Evolutionary conservation across 805 yeast genomes (phyloP).

Genomic region (Candida awuae): DNA sequence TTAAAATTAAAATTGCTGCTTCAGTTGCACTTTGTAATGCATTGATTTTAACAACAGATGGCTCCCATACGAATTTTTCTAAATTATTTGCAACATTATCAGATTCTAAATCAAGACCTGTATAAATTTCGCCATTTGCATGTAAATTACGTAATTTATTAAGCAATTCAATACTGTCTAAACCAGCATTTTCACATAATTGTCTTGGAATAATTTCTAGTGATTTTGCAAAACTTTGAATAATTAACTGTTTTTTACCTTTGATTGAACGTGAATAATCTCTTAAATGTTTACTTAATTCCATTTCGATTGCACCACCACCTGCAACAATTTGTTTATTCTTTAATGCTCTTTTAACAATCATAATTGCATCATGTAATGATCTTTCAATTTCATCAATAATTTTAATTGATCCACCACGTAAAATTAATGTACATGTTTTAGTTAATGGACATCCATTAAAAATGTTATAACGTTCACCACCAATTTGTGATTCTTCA

Average conservation of each 20-base stretch:
- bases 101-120: conserved; percentile 83
- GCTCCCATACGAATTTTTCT: conserved; percentile 93
- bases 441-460: conserved; percentile 87
- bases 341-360: conserved; percentile 88
- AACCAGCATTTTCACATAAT: conserved; percentile 97
- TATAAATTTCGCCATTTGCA: conserved; percentile 87
- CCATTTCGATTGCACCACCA: conserved; percentile 99
- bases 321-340: conserved; percentile 91
- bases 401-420: conserved; percentile 99
- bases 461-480: conserved; percentile 89
- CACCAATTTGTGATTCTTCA: conserved; percentile 94
- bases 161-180: conserved; percentile 91
- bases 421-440: conserved; percentile 84
- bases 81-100: conserved; percentile 81
- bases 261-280: conserved; percentile 82
- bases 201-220: conserved; percentile 95
- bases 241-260: conserved; percentile 91
- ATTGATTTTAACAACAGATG: conserved; percentile 85
- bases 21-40: conserved; percentile 96
- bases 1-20: conserved; percentile 85
- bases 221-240: conserved; percentile 89
- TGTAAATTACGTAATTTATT: conserved; percentile 89
- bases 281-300: conserved; percentile 77
- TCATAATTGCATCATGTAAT: conserved; percentile 96
- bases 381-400: conserved; percentile 98